Conservation (phyloP, 176 grass and related monocot species). For the Hordeum marinum region DNA sequence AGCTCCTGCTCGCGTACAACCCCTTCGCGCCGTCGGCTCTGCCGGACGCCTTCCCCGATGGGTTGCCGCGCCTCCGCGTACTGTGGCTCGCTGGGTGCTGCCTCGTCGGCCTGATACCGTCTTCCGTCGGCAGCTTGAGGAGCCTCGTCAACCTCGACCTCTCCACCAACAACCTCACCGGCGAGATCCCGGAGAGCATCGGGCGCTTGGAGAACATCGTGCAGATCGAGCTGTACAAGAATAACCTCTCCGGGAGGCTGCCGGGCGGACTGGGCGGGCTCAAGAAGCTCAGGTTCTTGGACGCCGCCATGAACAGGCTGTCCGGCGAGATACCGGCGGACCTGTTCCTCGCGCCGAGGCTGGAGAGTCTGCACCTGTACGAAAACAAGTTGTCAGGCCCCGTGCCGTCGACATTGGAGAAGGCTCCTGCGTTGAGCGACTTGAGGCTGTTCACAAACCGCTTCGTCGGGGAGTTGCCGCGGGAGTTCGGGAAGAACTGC, state of each 20-base stretch:
- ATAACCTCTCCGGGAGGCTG: slow-evolving; percentile 41
- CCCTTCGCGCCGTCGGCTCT: slow-evolving; percentile 49
- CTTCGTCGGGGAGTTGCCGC: slow-evolving; percentile 48
- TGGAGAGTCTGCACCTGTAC: slow-evolving; percentile 69
- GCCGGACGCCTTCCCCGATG: slow-evolving; percentile 15
- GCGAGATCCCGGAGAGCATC: slow-evolving; percentile 41
- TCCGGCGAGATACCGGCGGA: slow-evolving; percentile 52
- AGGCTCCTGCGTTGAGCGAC: slow-evolving; percentile 32
- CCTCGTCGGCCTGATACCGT: slow-evolving; percentile 52
- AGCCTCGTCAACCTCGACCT: slow-evolving; percentile 63
- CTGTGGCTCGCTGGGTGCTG: slow-evolving; percentile 70
- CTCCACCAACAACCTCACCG: slow-evolving; percentile 67
- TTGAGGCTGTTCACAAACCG: slow-evolving; percentile 62
- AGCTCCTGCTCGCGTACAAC: slow-evolving; percentile 80
- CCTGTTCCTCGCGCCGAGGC: slow-evolving; percentile 47
- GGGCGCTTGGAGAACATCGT: slow-evolving; percentile 18
- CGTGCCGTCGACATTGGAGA: slow-evolving; percentile 40
- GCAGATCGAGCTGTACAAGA: slow-evolving; percentile 83
- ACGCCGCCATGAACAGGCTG: slow-evolving; percentile 61
- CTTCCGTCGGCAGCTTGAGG: slow-evolving; percentile 32
- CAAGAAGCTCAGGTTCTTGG: slow-evolving; percentile 42
- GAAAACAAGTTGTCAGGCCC: slow-evolving; percentile 48
- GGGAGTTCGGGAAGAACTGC: slow-evolving; percentile 48
- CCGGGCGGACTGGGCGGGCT: slow-evolving; percentile 58
- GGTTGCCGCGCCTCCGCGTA: slow-evolving; percentile 16